phyloP scores from a whole-genome alignment of 805 yeast genomes.

The Lipomyces yamanashiensis region DNA sequence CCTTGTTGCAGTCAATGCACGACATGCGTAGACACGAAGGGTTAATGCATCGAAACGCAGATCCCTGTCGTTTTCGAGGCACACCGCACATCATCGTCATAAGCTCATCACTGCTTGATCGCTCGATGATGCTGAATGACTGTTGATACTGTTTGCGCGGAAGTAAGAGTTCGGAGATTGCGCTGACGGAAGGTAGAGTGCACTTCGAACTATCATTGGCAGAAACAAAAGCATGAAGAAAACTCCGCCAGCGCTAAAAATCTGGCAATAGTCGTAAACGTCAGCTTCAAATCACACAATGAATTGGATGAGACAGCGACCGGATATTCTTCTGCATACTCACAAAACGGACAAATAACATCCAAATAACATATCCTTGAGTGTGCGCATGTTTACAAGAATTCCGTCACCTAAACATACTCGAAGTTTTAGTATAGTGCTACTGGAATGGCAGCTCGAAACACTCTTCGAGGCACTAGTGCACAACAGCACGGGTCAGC shows the following conservation, averaged over 20 bases:
- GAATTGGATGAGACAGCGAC: conserved; percentile 21
- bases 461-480: conserved; percentile 17
- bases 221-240: conserved; percentile 2
- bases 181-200: conserved; percentile 1
- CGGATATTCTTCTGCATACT: conserved; percentile 28
- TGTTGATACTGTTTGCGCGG: conserved; percentile 1
- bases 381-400: conserved; percentile 12
- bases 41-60: conserved; percentile 28
- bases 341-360: conserved; percentile 35
- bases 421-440: conserved; percentile 27
- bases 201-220: neutral
- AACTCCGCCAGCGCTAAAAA: conserved; percentile 7
- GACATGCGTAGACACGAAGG: conserved; percentile 29
- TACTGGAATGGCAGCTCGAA: conserved; percentile 22
- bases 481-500: conserved; percentile 28
- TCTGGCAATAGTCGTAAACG: conserved; percentile 5
- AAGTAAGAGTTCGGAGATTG: neutral
- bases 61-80: conserved; percentile 30
- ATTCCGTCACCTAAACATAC: conserved; percentile 24
- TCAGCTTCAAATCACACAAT: conserved; percentile 6
- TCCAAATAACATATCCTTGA: conserved; percentile 26
- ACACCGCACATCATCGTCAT: conserved; percentile 23
- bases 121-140: conserved; percentile 14
- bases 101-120: conserved; percentile 11
- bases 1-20: conserved; percentile 34